These are phyloP conservation scores for Phytophthora melonis DNA, from an alignment of 352 stramenopile genomes.

Conservation along the genomic window DNA sequence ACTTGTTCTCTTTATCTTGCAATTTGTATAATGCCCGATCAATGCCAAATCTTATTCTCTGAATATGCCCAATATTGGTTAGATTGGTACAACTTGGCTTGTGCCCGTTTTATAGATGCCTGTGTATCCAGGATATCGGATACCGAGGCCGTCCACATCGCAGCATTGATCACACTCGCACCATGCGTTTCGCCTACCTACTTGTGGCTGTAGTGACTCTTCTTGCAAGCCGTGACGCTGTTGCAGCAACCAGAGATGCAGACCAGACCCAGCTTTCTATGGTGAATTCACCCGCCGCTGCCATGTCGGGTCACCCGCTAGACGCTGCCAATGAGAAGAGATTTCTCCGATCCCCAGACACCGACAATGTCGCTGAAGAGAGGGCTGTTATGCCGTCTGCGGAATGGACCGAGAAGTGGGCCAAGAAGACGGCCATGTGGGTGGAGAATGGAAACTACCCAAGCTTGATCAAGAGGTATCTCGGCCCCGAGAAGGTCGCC, in stretches of 20 bases:
- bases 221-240: no score
- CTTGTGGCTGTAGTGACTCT: no score
- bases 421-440: neutral
- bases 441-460: neutral
- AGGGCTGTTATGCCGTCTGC: neutral
- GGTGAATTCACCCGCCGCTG: neutral
- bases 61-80: no score
- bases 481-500: neutral
- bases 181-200: no score
- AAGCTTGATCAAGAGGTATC: neutral
- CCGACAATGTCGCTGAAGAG: neutral
- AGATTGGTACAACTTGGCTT: no score
- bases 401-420: neutral
- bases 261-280: neutral
- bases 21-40: no score
- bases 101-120: no score
- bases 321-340: neutral
- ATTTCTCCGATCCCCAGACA: neutral
- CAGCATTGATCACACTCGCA: no score
- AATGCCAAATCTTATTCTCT: no score
- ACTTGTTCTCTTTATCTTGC: no score
- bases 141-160: no score
- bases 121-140: no score
- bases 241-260: neutral
- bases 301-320: neutral